Conservation (phyloP, 2,329 filamentous ascomycete genomes). For the Hysterium pulicare region DNA sequence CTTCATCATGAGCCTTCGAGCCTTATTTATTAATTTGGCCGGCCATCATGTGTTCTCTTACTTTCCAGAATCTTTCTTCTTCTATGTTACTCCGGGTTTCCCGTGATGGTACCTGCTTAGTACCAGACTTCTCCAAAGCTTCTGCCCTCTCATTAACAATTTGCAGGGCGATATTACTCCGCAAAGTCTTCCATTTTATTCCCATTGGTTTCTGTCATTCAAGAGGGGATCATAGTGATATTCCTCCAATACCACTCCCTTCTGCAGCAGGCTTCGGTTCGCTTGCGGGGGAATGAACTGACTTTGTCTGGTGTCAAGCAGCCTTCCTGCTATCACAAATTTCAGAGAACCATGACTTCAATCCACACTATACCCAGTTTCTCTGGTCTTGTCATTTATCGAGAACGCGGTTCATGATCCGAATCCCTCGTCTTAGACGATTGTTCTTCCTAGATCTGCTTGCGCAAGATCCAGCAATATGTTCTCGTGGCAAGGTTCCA, state of each 20-base stretch:
- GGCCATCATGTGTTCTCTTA: slow-evolving; percentile 18
- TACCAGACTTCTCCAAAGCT: slow-evolving; percentile 12
- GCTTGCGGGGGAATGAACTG: too few relatives aligned
- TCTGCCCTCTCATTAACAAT: slow-evolving; percentile 14
- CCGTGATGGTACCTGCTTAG: slow-evolving; percentile 11
- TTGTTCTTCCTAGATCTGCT: too few relatives aligned
- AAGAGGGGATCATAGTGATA: slow-evolving; percentile 5
- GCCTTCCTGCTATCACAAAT: too few relatives aligned
- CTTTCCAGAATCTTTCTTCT: slow-evolving; percentile 21
- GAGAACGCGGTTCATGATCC: too few relatives aligned
- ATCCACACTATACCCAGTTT: too few relatives aligned
- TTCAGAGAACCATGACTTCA: too few relatives aligned
- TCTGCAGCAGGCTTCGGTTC: too few relatives aligned
- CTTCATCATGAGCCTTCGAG: slow-evolving; percentile 21
- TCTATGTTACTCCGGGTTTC: slow-evolving; percentile 13
- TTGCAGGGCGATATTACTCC: slow-evolving; percentile 11
- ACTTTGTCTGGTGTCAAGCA: too few relatives aligned
- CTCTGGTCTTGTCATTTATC: too few relatives aligned
- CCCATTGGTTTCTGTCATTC: slow-evolving; percentile 2
- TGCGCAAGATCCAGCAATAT: not conserved
- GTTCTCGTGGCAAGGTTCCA: not conserved
- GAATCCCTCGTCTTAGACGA: not conserved
- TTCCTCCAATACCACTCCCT: slow-evolving; percentile 4
- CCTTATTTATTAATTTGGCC: slow-evolving; percentile 18
- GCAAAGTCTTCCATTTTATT: slow-evolving; percentile 1